Evolutionary conservation across 192 early-diverging fungal genomes (phyloP), one percentile per base, ranked within the genome.

Genomic region (Coemansia reversa): DNA sequence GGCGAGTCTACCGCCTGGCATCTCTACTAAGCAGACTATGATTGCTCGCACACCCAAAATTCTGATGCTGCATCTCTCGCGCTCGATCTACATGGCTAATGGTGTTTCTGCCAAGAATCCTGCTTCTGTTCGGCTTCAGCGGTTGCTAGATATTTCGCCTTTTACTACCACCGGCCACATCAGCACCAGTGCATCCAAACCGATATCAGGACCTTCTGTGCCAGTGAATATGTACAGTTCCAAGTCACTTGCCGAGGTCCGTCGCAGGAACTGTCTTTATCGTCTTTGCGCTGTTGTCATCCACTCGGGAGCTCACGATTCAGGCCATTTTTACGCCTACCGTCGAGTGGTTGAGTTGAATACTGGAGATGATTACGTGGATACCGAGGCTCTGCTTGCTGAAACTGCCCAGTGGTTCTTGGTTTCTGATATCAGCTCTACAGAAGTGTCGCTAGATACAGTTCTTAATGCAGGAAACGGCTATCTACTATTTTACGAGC

Each of bases 301-400:
- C 2, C 96, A 98, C 66, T 79, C 86, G 24, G 96, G 96, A 6
- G 79, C 74, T 1, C 96, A 98, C 72, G 84, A 95, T 42, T 89
- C 85, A 3, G 96, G 96, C 7, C 96, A 98, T 60, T 98, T 93
- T 84, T 85, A 92, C 27, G 89, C 93, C 0, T 96, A 94, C 69
- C 85, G 95, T 22, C 73, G 88, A 3, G 85, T 88, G 3, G 22
- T 52, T 8, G 29, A 53, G 12, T 28, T 19, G 16, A 33, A 5
- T 16, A 47, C 18, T 52, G 25, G 35, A 8, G 25, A 57, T 6
- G 22, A 7, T 1, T 20, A 11, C 14, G 54, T 39, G 5, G 54
- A 30, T 7, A 14, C 19, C 5, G 32, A 58, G 11, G 24, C 52
- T 7, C 33, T 47, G 22, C 16, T 60, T 16, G 7, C 25, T 3